These are phyloP conservation scores for Phytophthora fragariaefolia DNA, from an alignment of 352 stramenopile genomes.

Conservation along the genomic window DNA sequence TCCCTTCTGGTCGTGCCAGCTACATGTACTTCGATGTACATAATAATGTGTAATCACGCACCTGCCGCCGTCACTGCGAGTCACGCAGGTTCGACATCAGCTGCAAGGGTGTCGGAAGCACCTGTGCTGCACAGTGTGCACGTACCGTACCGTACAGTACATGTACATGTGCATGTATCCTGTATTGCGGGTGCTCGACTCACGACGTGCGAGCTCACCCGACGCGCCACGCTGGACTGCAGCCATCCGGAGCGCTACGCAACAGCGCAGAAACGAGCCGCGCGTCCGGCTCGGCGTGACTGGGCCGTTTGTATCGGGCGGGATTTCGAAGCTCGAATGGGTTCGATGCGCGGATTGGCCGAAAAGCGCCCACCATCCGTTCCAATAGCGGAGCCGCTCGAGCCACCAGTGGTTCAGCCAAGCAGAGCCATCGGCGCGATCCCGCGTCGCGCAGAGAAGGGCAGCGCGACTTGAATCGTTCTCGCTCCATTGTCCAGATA, in stretches of 20 bases:
- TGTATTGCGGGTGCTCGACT: too few species aligned
- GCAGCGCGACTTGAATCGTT: constrained; percentile 37
- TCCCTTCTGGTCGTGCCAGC: too few species aligned
- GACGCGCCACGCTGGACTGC: constrained; percentile 11
- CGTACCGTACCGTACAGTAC: neutral
- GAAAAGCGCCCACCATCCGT: constrained; percentile 4
- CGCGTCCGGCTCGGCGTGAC: neutral
- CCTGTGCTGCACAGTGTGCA: too few species aligned
- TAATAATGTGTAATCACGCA: too few species aligned
- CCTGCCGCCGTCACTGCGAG: too few species aligned
- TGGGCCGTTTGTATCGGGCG: constrained; percentile 8
- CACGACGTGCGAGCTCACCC: neutral
- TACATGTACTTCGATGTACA: too few species aligned
- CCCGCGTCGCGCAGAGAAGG: constrained; percentile 24
- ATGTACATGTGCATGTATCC: too few species aligned
- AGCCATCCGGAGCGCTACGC: constrained; percentile 23
- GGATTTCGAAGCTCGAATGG: constrained; percentile 25
- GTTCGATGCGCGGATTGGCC: constrained; percentile 13
- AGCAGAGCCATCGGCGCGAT: constrained; percentile 18
- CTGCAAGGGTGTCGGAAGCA: too few species aligned
- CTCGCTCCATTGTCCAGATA: constrained; percentile 35
- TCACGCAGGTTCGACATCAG: too few species aligned
- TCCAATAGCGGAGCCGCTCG: constrained; percentile 20
- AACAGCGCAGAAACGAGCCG: constrained; percentile 25
- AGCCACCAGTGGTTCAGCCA: constrained; percentile 25